Conservation (phyloP, 2,329 filamentous ascomycete species). For the Ophiostoma populinum region DNA sequence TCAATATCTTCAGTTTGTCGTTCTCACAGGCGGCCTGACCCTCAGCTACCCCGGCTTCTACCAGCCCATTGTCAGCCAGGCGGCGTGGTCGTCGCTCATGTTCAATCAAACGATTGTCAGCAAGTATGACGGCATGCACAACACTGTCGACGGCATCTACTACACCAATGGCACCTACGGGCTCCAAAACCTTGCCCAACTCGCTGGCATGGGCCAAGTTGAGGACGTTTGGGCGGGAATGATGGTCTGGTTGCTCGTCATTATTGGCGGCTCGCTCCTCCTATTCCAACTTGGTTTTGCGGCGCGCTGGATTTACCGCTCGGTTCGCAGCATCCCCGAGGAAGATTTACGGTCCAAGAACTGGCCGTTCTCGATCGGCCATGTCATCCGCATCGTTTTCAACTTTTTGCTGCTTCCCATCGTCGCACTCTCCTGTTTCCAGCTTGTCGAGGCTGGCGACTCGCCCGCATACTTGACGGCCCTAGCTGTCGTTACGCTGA, state of each 20-base stretch:
- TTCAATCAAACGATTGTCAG: conserved; percentile 85
- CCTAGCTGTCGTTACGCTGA: conserved; percentile 57
- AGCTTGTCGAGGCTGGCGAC: conserved; percentile 56
- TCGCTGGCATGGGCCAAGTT: conserved; percentile 60
- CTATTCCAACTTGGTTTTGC: conserved; percentile 64
- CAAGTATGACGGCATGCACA: conserved; percentile 44
- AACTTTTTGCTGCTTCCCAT: conserved; percentile 85
- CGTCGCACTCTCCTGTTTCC: conserved; percentile 75
- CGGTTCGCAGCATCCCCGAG: conserved; percentile 53
- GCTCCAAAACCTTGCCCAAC: conserved; percentile 59
- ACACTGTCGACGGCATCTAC: conserved; percentile 74
- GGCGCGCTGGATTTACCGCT: conserved; percentile 57
- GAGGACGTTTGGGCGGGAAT: conserved; percentile 87
- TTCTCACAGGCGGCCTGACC: conserved; percentile 71
- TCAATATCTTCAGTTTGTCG: conserved; percentile 89
- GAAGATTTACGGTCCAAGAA: conserved; percentile 87
- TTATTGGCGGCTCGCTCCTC: conserved; percentile 49
- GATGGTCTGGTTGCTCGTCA: conserved; percentile 75
- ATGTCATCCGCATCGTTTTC: conserved; percentile 70
- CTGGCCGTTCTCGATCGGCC: conserved; percentile 67
- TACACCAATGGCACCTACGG: conserved; percentile 62
- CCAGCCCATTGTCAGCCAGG: conserved; percentile 77
- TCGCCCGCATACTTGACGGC: conserved; percentile 57
- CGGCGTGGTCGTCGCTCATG: conserved; percentile 75
- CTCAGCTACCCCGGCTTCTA: conserved; percentile 88